Base-by-base conservation (phyloP, 805 yeast species). In the Ascoidea rubescens region DNA sequence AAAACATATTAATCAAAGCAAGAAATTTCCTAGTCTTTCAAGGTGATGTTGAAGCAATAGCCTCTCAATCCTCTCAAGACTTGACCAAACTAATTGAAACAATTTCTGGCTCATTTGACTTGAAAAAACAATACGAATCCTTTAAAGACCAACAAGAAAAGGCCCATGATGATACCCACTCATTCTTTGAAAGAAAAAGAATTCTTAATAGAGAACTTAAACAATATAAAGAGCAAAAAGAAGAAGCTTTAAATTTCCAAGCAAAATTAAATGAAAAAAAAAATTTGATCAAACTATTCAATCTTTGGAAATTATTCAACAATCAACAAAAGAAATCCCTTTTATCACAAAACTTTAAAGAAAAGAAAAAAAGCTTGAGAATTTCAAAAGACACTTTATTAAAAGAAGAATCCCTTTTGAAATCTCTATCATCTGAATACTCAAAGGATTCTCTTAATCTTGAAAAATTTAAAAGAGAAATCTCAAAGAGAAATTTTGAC, bases 21-120 rank as follows among this genome's bases (percentile, higher is more conserved):
- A 77, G 87, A 62, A 93, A 93, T 64, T 91, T 91, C 60, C 69
- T 93, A 55, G 98, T 93, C 5, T 89, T 91, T 63, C 99, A 93
- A 70, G 98, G 99, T 55, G 98, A 91, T 63, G 95, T 93, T 50
- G 98, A 91, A 64, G 84, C 82, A 59, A 81, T 93, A 46, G 98
- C 98, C 0, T 75, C 95, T 0, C 95, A 90, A 63, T 79, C 91
- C 0, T 79, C 97, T 0, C 65, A 67, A 30, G 95, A 88, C 45
- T 71, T 93, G 54, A 79, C 95, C 1, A 73, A 69, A 47, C 66
- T 90, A 55, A 70, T 93, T 52, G 99, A 93, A 66, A 79, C 79
- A 14, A 80, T 93, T 31, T 84, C 95, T 55, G 96, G 96, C 0
- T 86, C 96, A 0, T 66, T 71, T 5, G 93, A 86, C 45, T 76